phyloP scores from a whole-genome alignment of 2,329 filamentous ascomycete species.

The Helotiales sp. region DNA sequence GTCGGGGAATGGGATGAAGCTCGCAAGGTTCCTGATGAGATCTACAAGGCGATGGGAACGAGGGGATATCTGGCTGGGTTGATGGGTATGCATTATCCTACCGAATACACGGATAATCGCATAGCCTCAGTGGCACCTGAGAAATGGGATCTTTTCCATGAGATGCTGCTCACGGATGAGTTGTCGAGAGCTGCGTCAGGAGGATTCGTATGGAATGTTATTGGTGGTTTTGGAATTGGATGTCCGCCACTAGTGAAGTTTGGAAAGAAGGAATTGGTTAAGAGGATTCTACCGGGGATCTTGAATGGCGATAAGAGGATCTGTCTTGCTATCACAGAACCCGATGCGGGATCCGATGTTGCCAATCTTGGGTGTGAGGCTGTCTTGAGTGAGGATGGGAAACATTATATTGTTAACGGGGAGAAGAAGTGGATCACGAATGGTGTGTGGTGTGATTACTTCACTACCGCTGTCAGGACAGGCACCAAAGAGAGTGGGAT shows the following conservation, averaged over 20 bases:
- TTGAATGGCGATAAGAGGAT: constrained; percentile 93
- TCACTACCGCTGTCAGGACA: constrained; percentile 93
- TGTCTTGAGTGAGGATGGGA: constrained; percentile 90
- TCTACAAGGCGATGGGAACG: constrained; percentile 95
- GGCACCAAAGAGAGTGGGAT: constrained; percentile 71
- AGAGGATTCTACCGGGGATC: constrained; percentile 86
- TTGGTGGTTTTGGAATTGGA: constrained; percentile 96
- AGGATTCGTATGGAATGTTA: constrained; percentile 94
- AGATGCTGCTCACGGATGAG: constrained; percentile 94
- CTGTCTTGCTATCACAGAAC: constrained; percentile 95
- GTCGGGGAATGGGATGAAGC: constrained; percentile 97
- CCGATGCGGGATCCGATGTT: constrained; percentile 91
- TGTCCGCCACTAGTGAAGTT: constrained; percentile 91
- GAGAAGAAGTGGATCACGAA: constrained; percentile 99
- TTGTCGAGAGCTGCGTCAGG: constrained; percentile 85
- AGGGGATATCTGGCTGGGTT: constrained; percentile 92
- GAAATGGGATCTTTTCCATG: constrained; percentile 98
- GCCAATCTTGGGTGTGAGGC: constrained; percentile 95
- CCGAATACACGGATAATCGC: constrained; percentile 67
- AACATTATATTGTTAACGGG: constrained; percentile 98
- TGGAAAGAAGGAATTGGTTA: constrained; percentile 78
- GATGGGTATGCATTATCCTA: constrained; percentile 80
- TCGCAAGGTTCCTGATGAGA: constrained; percentile 80
- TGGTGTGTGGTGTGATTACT: constrained; percentile 95
- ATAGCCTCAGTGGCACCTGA: constrained; percentile 80